phyloP scores from a whole-genome alignment of 305 asterid genomes.

The Fraxinus sp. region DNA sequence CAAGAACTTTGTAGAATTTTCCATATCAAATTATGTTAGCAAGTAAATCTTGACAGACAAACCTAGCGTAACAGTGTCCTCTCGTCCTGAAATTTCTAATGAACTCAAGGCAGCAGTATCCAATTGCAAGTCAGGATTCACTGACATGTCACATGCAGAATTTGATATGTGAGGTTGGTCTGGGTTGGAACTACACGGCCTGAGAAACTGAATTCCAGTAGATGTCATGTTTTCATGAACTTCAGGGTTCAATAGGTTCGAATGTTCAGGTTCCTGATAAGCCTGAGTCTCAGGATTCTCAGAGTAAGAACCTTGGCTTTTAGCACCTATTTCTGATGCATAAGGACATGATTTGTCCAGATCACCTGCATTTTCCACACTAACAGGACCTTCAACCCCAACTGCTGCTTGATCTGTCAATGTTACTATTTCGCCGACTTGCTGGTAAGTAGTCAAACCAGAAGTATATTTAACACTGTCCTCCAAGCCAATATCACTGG shows the following conservation, averaged over 20 bases:
- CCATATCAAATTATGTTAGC: slow-evolving; percentile 16
- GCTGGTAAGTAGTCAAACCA: slow-evolving; percentile 35
- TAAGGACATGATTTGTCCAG: slow-evolving; percentile 34
- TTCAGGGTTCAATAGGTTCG: slow-evolving; percentile 26
- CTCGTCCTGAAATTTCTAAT: slow-evolving; percentile 30
- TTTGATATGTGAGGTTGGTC: slow-evolving; percentile 37
- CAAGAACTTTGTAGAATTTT: neutral
- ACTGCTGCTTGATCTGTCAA: slow-evolving; percentile 32
- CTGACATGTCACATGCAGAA: slow-evolving; percentile 30
- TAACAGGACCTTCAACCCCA: slow-evolving; percentile 27
- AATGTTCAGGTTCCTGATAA: slow-evolving; percentile 31
- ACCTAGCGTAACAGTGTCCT: slow-evolving; percentile 46
- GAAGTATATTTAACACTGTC: slow-evolving; percentile 36
- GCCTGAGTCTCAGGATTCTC: slow-evolving; percentile 29
- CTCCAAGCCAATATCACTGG: slow-evolving; percentile 35
- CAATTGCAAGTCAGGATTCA: slow-evolving; percentile 37
- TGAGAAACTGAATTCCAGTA: slow-evolving; percentile 38
- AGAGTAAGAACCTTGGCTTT: slow-evolving; percentile 34
- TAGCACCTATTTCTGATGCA: slow-evolving; percentile 35
- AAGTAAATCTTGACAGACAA: slow-evolving; percentile 31
- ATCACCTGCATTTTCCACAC: slow-evolving; percentile 24
- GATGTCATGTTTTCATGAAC: slow-evolving; percentile 33
- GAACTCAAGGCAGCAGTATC: slow-evolving; percentile 27
- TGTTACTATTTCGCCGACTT: slow-evolving; percentile 31
- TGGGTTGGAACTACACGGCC: slow-evolving; percentile 49